These are phyloP conservation scores for Lecanosticta acicola DNA, from an alignment of 2,329 filamentous ascomycete genomes.

Conservation along the genomic window DNA sequence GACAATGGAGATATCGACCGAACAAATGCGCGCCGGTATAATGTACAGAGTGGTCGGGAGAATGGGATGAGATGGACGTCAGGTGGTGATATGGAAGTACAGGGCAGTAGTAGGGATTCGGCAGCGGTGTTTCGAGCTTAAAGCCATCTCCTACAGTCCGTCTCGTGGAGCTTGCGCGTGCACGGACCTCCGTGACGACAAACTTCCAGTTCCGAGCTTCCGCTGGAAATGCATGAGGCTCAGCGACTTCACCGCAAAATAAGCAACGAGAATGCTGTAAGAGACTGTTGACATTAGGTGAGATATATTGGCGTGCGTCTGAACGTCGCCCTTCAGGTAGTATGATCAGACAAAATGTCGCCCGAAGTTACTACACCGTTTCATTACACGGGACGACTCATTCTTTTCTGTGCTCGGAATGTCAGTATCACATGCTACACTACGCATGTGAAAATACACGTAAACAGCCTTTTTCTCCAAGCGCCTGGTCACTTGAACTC, in stretches of 20 bases:
- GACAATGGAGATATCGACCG: neutral
- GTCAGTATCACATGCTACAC: too few relatives aligned
- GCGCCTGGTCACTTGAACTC: too few relatives aligned
- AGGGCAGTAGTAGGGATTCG: neutral
- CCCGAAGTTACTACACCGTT: too few relatives aligned
- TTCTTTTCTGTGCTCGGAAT: too few relatives aligned
- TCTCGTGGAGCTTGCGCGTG: neutral
- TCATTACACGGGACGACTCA: too few relatives aligned
- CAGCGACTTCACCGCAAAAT: neutral
- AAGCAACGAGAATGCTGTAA: neutral
- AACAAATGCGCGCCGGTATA: neutral
- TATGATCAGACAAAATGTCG: too few relatives aligned
- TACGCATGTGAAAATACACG: too few relatives aligned
- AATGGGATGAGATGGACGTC: neutral
- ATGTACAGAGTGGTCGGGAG: neutral
- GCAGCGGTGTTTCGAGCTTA: neutral
- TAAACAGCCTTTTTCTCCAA: too few relatives aligned
- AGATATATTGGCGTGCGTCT: too few relatives aligned
- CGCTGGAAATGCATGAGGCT: neutral
- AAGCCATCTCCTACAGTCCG: neutral
- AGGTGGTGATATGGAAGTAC: too few relatives aligned
- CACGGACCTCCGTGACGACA: neutral
- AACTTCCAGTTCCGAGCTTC: neutral
- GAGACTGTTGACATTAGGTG: neutral
- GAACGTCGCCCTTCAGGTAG: too few relatives aligned